Base-by-base conservation (phyloP, 257 asterid genomes). In the Capsicum chinense region DNA sequence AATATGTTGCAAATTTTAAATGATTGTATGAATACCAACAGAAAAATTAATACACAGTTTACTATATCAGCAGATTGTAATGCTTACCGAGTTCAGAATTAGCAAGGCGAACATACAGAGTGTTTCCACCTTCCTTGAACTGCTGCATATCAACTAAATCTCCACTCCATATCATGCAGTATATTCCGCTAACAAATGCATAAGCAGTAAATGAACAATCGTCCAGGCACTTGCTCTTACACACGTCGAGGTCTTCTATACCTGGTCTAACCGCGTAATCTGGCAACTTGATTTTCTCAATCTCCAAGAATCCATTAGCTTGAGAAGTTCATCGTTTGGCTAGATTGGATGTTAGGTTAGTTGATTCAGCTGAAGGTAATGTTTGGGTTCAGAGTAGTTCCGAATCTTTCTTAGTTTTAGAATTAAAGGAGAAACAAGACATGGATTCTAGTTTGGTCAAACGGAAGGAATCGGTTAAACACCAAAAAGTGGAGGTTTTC, bases 121-220 rank as follows among this genome's bases (percentile, higher is more conserved):
- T 56, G 84, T 57, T 86, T 35, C 95, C 97, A 0, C 89, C 94
- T 35, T 89, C 91, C 13, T 16, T 86, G 80, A 93, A 91, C 26
- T 84, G 88, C 69, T 89, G 91, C 42, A 93, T 79, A 83, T 95
- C 99, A 66, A 93, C 85, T 90, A 95, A 89, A 7, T 92, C 90
- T 26, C 85, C 37, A 17, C 81, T 74, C 99, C 99, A 95, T 9
- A 90, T 86, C 95, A 95, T 87, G 88, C 98, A 95, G 79, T 84
- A 86, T 54, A 93, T 88, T 11, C 92, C 94, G 59, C 39, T 86
- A 56, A 90, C 93, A 86, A 63, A 87, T 19, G 98, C 93, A 82
- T 85, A 95, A 0, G 95, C 98, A 14, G 79, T 83, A 83, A 98
- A 94, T 0, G 97, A 92, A 83, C 99, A 95, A 85, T 92, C 91